Percentiles rank a stretch among this genome's conserved stretches.
phyloP scores from a whole-genome alignment of 768 basidiomycete species.

The Macrolepiota albuminosa region DNA sequence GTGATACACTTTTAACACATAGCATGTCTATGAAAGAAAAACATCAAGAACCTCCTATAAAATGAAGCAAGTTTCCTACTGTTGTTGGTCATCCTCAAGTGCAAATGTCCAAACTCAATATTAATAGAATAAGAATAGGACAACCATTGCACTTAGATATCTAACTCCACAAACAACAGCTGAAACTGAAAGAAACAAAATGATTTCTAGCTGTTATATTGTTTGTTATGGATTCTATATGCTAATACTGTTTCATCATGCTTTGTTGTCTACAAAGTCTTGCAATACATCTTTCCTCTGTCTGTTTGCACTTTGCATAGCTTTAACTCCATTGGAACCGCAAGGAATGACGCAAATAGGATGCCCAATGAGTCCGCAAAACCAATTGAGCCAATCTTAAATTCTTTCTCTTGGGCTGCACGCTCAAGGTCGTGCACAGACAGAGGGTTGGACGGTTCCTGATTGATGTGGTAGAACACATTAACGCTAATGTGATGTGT shows the following conservation, averaged over 20 bases:
- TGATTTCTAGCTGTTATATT: too few relatives aligned
- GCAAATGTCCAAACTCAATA: too few relatives aligned
- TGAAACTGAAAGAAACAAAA: too few relatives aligned
- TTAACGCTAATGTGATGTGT: conserved; percentile 55
- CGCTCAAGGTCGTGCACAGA: conserved; percentile 49
- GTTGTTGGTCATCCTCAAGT: too few relatives aligned
- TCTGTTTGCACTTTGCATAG: conserved; percentile 69
- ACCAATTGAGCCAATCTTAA: conserved; percentile 87
- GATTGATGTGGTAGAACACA: conserved; percentile 79
- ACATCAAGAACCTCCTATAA: too few relatives aligned
- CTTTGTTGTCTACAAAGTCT: conserved; percentile 38
- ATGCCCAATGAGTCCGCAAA: conserved; percentile 83
- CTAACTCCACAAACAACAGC: too few relatives aligned
- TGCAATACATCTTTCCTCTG: conserved; percentile 69
- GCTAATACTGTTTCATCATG: background rate
- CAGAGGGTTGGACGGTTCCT: conserved; percentile 51
- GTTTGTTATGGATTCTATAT: too few relatives aligned
- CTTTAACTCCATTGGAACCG: conserved; percentile 69
- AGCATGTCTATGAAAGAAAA: too few relatives aligned
- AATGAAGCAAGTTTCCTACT: too few relatives aligned
- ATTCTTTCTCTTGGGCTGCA: conserved; percentile 74
- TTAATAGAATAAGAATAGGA: too few relatives aligned
- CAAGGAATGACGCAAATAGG: conserved; percentile 55
- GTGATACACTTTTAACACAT: too few relatives aligned
- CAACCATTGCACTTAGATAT: too few relatives aligned